Conservation (phyloP, 2,329 filamentous ascomycete species). For the Dothistroma septosporum region DNA sequence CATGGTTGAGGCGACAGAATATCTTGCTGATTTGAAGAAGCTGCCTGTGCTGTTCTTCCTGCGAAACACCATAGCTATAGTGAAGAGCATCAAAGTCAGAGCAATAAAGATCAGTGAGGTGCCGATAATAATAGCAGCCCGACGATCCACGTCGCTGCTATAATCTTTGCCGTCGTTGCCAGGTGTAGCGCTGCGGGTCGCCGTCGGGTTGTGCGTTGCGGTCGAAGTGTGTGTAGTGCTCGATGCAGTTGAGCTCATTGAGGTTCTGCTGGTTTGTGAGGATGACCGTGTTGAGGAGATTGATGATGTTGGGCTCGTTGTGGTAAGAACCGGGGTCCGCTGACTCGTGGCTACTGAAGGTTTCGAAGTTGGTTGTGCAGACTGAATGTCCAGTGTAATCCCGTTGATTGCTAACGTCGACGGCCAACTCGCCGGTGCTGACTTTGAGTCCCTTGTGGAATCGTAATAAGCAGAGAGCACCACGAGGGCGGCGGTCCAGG, state of each 20-base stretch:
- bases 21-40: conserved; percentile 9
- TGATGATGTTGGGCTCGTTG: not conserved
- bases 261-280: not conserved
- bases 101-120: conserved; percentile 4
- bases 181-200: not conserved
- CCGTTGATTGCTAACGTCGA: conserved; percentile 8
- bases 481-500: conserved; percentile 1
- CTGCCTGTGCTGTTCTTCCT: conserved; percentile 11
- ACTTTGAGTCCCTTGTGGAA: not conserved
- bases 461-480: conserved; percentile 3
- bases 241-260: not conserved
- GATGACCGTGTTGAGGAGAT: not conserved
- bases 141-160: conserved; percentile 4
- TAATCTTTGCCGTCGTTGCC: not conserved
- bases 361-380: not conserved
- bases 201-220: not conserved
- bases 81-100: conserved; percentile 1
- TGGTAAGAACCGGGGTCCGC: not conserved
- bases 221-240: not conserved
- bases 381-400: not conserved
- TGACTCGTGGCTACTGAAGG: not conserved
- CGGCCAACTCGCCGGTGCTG: not conserved
- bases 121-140: conserved; percentile 5
- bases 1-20: conserved; percentile 2
- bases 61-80: conserved; percentile 1